Base-by-base conservation (phyloP, 345 rosid genomes). In the Gossypium ekmanianum region DNA sequence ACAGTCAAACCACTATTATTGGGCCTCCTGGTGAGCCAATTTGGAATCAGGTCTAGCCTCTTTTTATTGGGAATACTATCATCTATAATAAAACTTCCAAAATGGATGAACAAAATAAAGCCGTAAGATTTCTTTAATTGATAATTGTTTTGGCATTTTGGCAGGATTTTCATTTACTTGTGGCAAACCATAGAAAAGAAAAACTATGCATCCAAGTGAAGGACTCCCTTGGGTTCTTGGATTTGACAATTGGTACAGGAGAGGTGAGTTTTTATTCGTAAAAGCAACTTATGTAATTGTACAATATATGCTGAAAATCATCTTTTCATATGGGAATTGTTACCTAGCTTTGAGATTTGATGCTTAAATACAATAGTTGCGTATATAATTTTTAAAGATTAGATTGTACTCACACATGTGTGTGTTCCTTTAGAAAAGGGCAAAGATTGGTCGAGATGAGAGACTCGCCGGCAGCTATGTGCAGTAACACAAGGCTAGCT, bases 161-260 rank as follows among this genome's bases (percentile, higher is more conserved):
- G 74, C 94, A 95, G 99, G 99, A 95, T 84, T 95, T 95, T 88
- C 92, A 93, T 81, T 85, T 95, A 84, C 94, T 93, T 71, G 99
- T 93, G 75, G 83, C 92, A 77, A 90, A 95, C 82, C 99, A 97
- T 73, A 86, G 88, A 86, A 93, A 88, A 77, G 94, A 95, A 80
- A 86, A 89, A 77, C 81, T 95, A 82, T 72, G 68, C 55, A 79
- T 95, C 83, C 91, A 93, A 85, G 98, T 95, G 79, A 90, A 85
- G 27, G 99, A 93, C 74, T 78, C 89, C 79, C 87, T 95, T 85
- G 99, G 99, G 81, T 91, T 95, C 54, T 75, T 88, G 22, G 88
- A 90, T 85, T 75, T 91, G 85, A 82, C 90, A 64, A 80, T 93
- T 82, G 99, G 99, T 65, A 65, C 83, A 4, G 98, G 86, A 79